phyloP scores from a whole-genome alignment of 345 rosid genomes.

The Dimocarpus longan region DNA sequence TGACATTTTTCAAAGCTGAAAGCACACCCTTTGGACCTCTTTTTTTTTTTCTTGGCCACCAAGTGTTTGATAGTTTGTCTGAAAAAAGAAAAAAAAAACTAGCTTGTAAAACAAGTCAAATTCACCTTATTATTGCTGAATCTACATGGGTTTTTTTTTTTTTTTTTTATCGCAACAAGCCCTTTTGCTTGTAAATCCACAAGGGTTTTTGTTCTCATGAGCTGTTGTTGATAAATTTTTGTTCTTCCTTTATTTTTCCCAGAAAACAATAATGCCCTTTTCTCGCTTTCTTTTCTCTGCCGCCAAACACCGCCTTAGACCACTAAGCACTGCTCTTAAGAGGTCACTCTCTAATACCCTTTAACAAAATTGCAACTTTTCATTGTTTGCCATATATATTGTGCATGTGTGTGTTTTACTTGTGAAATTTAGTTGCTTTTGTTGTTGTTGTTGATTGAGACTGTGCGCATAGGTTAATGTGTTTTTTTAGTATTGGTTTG shows the following conservation, averaged over 20 bases:
- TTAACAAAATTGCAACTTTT: not conserved
- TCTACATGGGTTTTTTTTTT: slow-evolving; percentile 14
- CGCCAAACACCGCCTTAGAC: slow-evolving; percentile 39
- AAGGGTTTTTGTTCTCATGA: slow-evolving; percentile 3
- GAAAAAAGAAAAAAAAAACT: no score
- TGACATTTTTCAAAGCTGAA: not conserved
- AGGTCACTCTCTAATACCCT: slow-evolving; percentile 37
- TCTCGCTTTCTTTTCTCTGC: slow-evolving; percentile 44
- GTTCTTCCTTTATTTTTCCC: not conserved
- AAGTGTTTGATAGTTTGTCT: not conserved
- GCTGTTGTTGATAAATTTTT: not conserved
- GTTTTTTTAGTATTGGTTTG: not conserved
- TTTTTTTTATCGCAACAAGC: not conserved
- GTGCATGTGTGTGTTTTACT: not conserved
- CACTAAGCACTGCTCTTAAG: slow-evolving; percentile 26
- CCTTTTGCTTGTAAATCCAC: not conserved
- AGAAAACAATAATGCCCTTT: slow-evolving; percentile 36
- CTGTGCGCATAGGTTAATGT: not conserved
- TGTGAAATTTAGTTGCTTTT: not conserved
- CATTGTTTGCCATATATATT: not conserved
- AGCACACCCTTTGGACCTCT: not conserved
- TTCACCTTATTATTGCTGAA: not conserved
- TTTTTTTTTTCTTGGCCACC: not conserved
- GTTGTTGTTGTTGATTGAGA: not conserved
- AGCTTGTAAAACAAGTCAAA: slow-evolving; percentile 20